These are phyloP conservation scores for Pseudonitzschia multiseries DNA, from an alignment of 108 stramenopile species.

Conservation along the genomic window DNA sequence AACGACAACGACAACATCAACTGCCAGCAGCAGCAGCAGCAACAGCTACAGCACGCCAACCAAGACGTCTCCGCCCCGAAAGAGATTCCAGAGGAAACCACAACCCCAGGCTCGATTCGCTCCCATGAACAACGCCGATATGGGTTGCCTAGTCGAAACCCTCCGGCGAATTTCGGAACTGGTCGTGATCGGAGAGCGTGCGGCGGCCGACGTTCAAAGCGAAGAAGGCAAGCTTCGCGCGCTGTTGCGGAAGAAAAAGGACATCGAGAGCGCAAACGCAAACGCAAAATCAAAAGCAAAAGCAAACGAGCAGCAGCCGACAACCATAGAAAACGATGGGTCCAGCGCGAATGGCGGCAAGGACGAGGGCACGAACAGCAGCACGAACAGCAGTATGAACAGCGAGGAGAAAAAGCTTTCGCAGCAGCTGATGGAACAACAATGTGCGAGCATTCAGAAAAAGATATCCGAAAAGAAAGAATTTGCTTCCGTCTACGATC, in stretches of 20 bases:
- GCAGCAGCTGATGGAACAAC: constrained; percentile 21
- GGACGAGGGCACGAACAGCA: constrained; percentile 10
- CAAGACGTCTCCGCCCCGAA: background rate
- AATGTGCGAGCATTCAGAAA: constrained; percentile 8
- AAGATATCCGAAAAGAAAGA: constrained; percentile 32
- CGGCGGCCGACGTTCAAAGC: constrained; percentile 21
- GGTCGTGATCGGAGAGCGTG: constrained; percentile 68
- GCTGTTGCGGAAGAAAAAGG: background rate
- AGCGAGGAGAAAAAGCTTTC: constrained; percentile 14
- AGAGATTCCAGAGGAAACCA: background rate
- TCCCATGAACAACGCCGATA: constrained; percentile 40
- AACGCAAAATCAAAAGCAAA: no score
- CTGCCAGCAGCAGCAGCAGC: background rate
- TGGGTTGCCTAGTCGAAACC: constrained; percentile 59
- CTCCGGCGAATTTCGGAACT: constrained; percentile 74
- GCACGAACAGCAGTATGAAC: background rate
- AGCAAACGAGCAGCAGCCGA: no score
- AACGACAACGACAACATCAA: background rate
- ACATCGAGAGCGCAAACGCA: background rate
- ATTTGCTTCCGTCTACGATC: constrained; percentile 70
- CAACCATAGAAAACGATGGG: background rate
- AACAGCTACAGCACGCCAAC: no score
- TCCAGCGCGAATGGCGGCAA: background rate
- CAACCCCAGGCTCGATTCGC: constrained; percentile 33
- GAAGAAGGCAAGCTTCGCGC: constrained; percentile 19